Conservation (phyloP, 2,329 filamentous ascomycete genomes). For the Microdochium nivale region DNA sequence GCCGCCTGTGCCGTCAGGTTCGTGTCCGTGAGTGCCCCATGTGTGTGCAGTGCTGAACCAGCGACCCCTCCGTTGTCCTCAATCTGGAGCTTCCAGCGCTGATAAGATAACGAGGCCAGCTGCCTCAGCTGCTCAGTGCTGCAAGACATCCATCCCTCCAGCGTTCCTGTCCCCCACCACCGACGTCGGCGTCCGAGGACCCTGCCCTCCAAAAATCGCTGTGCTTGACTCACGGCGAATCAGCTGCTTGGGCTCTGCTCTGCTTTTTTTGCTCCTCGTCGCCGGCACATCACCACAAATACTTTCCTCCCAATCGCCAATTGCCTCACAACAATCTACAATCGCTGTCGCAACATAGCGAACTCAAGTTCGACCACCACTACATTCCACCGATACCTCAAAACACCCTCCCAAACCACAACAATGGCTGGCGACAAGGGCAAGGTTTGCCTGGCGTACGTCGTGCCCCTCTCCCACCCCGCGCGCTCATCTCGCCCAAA, state of each 20-base stretch:
- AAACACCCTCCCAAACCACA: neutral
- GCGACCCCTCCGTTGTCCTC: too few relatives aligned
- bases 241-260: neutral
- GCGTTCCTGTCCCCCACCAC: neutral
- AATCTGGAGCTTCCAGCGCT: too few relatives aligned
- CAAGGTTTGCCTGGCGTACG: conserved; percentile 1
- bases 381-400: neutral
- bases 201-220: neutral
- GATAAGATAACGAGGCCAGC: neutral
- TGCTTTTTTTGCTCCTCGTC: neutral
- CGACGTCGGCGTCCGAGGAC: neutral
- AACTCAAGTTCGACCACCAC: neutral
- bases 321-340: neutral
- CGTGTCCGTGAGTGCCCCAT: too few relatives aligned
- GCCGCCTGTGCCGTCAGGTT: too few relatives aligned
- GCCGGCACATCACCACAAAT: neutral
- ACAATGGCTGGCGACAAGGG: neutral
- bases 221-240: neutral
- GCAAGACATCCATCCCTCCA: neutral
- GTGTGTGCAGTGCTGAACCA: too few relatives aligned
- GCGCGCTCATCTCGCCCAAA: neutral
- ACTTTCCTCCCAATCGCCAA: neutral
- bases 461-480: neutral
- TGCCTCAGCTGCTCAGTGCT: neutral
- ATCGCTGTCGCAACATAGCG: neutral